Percentiles rank a stretch among this genome's conserved stretches.
Conservation (phyloP, 768 basidiomycete genomes). For the Mycena alexandri region DNA sequence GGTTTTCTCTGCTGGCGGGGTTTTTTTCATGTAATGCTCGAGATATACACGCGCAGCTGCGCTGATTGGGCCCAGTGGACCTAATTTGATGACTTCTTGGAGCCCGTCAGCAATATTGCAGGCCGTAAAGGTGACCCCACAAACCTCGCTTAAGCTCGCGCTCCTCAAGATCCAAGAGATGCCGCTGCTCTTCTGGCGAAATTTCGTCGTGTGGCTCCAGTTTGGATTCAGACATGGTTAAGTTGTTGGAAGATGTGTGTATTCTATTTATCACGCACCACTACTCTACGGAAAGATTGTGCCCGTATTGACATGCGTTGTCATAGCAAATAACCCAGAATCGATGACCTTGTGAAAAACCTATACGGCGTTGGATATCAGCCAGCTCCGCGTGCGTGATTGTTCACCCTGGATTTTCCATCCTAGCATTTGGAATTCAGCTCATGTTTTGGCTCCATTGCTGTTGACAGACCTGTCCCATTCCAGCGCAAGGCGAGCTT, state of each 20-base stretch:
- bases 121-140: neutral
- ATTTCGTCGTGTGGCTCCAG: neutral
- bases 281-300: neutral
- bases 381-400: too few species aligned
- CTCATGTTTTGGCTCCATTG: too few species aligned
- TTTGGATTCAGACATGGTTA: neutral
- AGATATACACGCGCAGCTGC: neutral
- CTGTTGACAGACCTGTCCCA: too few species aligned
- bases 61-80: neutral
- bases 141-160: neutral
- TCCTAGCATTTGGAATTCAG: too few species aligned
- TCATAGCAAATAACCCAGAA: neutral
- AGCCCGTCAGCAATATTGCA: neutral
- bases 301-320: neutral
- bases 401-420: too few species aligned
- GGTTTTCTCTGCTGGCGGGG: neutral
- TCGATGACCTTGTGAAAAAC: neutral
- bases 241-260: neutral
- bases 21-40: neutral
- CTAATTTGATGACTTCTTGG: neutral
- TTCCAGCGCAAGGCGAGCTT: too few species aligned
- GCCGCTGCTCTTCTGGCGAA: neutral
- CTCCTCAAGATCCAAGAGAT: neutral
- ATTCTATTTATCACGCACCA: neutral
- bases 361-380: too few species aligned